Evolutionary conservation across 2,329 filamentous ascomycete species (phyloP).

Genomic region (Cadophora sp.): DNA sequence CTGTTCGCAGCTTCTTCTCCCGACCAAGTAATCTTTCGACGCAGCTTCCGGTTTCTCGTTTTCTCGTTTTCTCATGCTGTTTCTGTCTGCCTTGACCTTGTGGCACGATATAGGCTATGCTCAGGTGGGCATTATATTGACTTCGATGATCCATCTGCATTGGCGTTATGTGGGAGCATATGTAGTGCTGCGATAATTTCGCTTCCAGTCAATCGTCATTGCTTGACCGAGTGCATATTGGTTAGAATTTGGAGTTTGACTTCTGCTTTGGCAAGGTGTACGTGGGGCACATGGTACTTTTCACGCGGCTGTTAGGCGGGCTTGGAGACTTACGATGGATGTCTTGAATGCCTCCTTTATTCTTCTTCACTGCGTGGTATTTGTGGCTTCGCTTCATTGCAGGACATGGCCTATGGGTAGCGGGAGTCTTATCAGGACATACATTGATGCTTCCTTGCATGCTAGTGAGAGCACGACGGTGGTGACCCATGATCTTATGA

Average conservation of each 20-base stretch:
- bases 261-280: neutral
- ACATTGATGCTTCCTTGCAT: neutral
- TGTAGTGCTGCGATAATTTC: too few relatives aligned
- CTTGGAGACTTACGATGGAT: neutral
- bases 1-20: constrained; percentile 44
- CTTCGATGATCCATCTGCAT: neutral
- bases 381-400: neutral
- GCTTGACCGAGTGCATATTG: neutral
- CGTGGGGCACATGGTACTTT: neutral
- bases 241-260: neutral
- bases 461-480: neutral
- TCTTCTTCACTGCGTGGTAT: neutral
- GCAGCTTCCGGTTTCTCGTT: neutral
- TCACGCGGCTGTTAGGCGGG: neutral
- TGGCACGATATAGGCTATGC: neutral
- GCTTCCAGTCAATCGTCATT: neutral
- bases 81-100: neutral
- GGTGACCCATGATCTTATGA: neutral
- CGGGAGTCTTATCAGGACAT: neutral
- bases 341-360: neutral
- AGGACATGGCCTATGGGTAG: neutral
- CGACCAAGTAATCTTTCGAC: constrained; percentile 10
- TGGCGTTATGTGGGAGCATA: neutral
- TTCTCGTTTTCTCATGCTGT: neutral
- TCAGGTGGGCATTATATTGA: neutral